Percentiles rank a stretch among this genome's conserved stretches.
phyloP scores from a whole-genome alignment of 768 basidiomycete genomes.

The Suillus occidentalis region DNA sequence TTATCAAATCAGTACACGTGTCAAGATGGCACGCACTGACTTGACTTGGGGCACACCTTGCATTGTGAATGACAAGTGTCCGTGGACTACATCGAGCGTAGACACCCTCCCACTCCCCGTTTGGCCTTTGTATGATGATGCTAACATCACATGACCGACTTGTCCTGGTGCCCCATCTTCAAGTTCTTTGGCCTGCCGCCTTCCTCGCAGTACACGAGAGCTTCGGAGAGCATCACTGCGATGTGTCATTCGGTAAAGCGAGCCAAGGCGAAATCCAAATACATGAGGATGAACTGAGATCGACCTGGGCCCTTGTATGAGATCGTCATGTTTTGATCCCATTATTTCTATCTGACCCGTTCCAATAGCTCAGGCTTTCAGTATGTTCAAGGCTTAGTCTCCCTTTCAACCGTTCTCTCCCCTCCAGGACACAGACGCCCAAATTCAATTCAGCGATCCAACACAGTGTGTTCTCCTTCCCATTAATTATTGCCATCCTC shows the following conservation, averaged over 20 bases:
- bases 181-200: too few species aligned
- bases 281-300: background rate
- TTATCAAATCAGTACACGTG: background rate
- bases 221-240: background rate
- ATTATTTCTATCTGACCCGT: background rate
- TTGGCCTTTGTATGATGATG: too few species aligned
- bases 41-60: background rate
- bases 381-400: background rate
- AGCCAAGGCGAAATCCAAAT: background rate
- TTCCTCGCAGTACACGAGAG: background rate
- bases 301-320: background rate
- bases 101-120: background rate
- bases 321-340: background rate
- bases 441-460: background rate
- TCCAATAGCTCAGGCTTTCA: background rate
- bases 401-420: background rate
- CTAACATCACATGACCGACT: background rate
- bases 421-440: background rate
- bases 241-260: background rate
- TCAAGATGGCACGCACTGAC: background rate
- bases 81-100: background rate
- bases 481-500: background rate
- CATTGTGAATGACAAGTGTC: background rate
- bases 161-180: background rate
- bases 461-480: background rate